Conservation (phyloP, 495 filamentous ascomycete species). For the Lepidopterella palustris region DNA sequence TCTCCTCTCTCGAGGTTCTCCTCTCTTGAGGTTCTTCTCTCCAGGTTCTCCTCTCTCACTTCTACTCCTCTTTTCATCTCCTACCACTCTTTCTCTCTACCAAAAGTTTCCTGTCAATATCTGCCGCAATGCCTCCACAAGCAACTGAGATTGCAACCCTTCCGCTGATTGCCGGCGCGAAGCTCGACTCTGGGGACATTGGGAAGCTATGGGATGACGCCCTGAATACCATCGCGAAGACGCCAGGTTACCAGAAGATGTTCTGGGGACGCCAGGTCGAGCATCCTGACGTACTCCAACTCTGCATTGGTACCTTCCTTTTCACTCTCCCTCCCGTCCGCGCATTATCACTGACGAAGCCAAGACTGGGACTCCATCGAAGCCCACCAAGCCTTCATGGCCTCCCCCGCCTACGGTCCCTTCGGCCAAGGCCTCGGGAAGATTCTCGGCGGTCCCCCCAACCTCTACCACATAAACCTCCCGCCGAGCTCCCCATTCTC, state of each 20-base stretch:
- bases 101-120: too few species aligned
- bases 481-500: conserved; percentile 3
- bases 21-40: too few species aligned
- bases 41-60: too few species aligned
- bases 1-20: too few species aligned
- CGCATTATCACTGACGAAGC: not conserved
- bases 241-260: conserved; percentile 6
- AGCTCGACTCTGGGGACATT: conserved; percentile 10
- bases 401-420: conserved; percentile 14
- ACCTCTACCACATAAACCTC: conserved; percentile 9
- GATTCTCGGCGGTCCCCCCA: conserved; percentile 6
- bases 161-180: conserved; percentile 12
- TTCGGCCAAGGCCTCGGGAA: conserved; percentile 5
- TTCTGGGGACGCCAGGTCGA: conserved; percentile 28
- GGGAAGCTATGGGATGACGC: conserved; percentile 9
- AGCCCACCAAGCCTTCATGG: conserved; percentile 20
- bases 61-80: too few species aligned
- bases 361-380: conserved; percentile 22
- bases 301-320: conserved; percentile 18
- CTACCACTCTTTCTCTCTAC: too few species aligned
- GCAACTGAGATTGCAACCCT: conserved; percentile 13
- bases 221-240: conserved; percentile 10
- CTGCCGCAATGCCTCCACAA: conserved; percentile 8
- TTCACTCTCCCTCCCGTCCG: not conserved
- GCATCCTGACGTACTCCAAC: conserved; percentile 17